These are phyloP conservation scores for Comarum palustre DNA, from an alignment of 306 rosid species.

Conservation along the genomic window DNA sequence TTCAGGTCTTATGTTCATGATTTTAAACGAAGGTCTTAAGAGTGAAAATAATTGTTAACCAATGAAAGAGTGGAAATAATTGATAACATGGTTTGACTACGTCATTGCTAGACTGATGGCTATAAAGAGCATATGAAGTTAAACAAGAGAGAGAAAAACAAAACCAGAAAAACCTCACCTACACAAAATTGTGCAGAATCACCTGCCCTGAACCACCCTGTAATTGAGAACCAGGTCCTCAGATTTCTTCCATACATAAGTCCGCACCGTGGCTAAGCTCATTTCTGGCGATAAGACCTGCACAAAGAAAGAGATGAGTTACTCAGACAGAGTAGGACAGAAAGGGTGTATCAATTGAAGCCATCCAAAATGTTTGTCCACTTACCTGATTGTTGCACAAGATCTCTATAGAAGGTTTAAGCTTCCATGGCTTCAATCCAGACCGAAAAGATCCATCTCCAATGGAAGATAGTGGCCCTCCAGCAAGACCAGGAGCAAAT, in stretches of 20 bases:
- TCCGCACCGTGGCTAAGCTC: slow-evolving; percentile 93
- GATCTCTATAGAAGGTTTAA: slow-evolving; percentile 85
- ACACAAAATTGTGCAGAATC: slow-evolving; percentile 33
- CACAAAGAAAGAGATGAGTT: not conserved
- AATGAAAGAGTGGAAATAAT: not conserved
- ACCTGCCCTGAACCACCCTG: slow-evolving; percentile 81
- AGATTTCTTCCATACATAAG: slow-evolving; percentile 93
- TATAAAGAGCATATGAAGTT: not conserved
- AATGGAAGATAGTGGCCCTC: slow-evolving; percentile 49
- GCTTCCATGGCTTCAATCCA: slow-evolving; percentile 86
- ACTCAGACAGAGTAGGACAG: not conserved
- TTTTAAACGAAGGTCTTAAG: not conserved
- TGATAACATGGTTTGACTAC: not conserved
- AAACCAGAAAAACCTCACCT: slow-evolving; percentile 24
- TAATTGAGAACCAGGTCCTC: slow-evolving; percentile 89
- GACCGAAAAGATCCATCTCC: slow-evolving; percentile 85
- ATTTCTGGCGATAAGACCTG: slow-evolving; percentile 84
- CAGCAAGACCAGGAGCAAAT: slow-evolving; percentile 64
- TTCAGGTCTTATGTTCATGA: slow-evolving; percentile 2
- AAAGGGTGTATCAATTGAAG: not conserved
- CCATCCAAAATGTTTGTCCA: slow-evolving; percentile 14
- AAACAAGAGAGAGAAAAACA: not conserved
- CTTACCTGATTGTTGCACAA: slow-evolving; percentile 95
- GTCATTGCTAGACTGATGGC: not conserved
- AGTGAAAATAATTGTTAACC: not conserved